Base-by-base conservation (phyloP, 2,329 filamentous ascomycete species). In the Aspergillus brunneoviolaceus region DNA sequence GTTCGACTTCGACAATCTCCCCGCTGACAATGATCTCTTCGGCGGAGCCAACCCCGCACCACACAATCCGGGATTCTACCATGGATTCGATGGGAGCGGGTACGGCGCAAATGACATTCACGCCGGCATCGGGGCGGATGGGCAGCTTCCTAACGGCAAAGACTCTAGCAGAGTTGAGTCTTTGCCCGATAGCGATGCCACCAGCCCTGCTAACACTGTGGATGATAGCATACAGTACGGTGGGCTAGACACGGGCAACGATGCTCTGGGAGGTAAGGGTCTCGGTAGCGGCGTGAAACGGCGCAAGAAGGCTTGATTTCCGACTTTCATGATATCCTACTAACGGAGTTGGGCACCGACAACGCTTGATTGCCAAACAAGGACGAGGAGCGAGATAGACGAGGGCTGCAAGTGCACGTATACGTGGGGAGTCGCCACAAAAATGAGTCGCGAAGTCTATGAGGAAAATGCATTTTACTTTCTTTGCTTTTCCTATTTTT, bases 161-260 rank as follows among this genome's bases (percentile, higher is more conserved):
- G 71, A 74, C 27, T 63, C 72, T 2, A 72, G 72, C 10, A 67
- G 72, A 5, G 73, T 78, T 16, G 71, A 80, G 63, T 75, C 77
- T 14, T 68, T 80, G 61, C 77, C 78, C 10, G 78, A 79, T 63
- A 80, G 78, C 58, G 78, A 79, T 63, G 64, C 72, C 11, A 76
- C 77, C 1, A 80, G 77, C 58, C 79, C 78, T 10, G 69, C 72
- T 19, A 72, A 70, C 27, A 71, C 71, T 4, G 63, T 70, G 12
- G 76, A 75, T 48, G 74, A 76, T 21, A 69, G 61, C 33, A 19
- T 62, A 9, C 65, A 65, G 21, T 66, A 67, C 51, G 51, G 53
- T 49, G 58, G 55, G 29, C 49, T 58, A 14, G 59, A 62, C 21
- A 49, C 57, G 21, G 57, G 58, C 39, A 56, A 59, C 58, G 66